Evolutionary conservation across 495 filamentous ascomycete genomes (phyloP).

Genomic region (Hyaloscypha finlandica): DNA sequence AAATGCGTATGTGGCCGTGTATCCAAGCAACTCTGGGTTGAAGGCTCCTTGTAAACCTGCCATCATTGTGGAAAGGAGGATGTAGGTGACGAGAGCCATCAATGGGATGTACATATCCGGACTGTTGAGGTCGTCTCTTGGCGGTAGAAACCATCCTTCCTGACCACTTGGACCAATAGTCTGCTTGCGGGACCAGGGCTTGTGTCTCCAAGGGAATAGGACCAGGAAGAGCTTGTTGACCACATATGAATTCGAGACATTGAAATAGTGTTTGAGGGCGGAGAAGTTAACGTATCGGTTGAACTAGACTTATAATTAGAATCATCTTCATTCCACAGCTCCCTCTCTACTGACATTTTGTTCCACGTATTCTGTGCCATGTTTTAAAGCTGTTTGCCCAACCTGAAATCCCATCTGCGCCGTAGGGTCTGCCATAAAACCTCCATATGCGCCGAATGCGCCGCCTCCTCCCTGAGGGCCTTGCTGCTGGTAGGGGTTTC

Average conservation of each 20-base stretch:
- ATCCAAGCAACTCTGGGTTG: constrained; percentile 88
- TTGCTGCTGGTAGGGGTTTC: constrained; percentile 74
- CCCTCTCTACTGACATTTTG: constrained; percentile 66
- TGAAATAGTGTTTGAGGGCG: constrained; percentile 96
- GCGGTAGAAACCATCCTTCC: constrained; percentile 86
- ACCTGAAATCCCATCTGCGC: constrained; percentile 95
- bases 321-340: background rate
- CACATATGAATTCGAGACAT: constrained; percentile 91
- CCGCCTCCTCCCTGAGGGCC: constrained; percentile 48
- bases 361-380: constrained; percentile 90
- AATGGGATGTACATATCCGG: constrained; percentile 99
- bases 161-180: constrained; percentile 65
- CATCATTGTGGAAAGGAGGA: constrained; percentile 84
- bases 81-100: constrained; percentile 95
- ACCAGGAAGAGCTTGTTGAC: constrained; percentile 83
- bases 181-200: constrained; percentile 85
- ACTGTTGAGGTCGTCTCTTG: constrained; percentile 95
- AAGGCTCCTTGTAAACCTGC: constrained; percentile 92
- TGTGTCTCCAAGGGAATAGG: constrained; percentile 95
- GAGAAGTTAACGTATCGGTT: constrained; percentile 92
- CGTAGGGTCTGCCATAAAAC: constrained; percentile 95
- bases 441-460: constrained; percentile 72
- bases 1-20: constrained; percentile 81
- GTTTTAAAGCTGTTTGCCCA: constrained; percentile 84
- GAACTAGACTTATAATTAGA: constrained; percentile 59